phyloP scores from a whole-genome alignment of 305 asterid genomes.

The Rubia peregrina region DNA sequence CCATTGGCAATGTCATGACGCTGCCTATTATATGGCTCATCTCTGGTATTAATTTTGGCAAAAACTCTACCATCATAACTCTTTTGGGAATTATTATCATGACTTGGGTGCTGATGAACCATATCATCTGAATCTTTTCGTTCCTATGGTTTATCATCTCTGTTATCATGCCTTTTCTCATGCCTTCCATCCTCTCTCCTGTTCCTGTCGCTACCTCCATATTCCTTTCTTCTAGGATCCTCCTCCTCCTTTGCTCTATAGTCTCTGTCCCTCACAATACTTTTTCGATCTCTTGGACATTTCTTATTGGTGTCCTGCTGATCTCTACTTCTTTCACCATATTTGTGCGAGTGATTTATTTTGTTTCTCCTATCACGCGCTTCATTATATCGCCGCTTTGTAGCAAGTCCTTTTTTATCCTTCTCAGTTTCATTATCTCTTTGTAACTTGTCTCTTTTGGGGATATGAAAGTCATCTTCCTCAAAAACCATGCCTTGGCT shows the following conservation, averaged over 20 bases:
- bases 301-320: slow-evolving; percentile 25
- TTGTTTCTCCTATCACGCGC: slow-evolving; percentile 42
- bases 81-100: slow-evolving; percentile 28
- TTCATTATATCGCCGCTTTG: slow-evolving; percentile 25
- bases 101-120: slow-evolving; percentile 28
- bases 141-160: slow-evolving; percentile 24
- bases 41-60: neutral
- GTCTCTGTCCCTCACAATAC: slow-evolving; percentile 44
- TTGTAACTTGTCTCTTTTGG: slow-evolving; percentile 41
- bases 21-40: slow-evolving; percentile 17
- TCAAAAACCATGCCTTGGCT: slow-evolving; percentile 96
- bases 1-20: slow-evolving; percentile 11
- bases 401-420: slow-evolving; percentile 27
- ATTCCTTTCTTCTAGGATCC: slow-evolving; percentile 30
- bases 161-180: slow-evolving; percentile 21
- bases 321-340: slow-evolving; percentile 31
- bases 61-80: slow-evolving; percentile 24
- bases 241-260: slow-evolving; percentile 27
- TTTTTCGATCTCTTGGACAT: slow-evolving; percentile 25
- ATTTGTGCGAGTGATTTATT: slow-evolving; percentile 28
- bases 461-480: slow-evolving; percentile 54
- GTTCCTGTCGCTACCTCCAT: slow-evolving; percentile 21
- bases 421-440: slow-evolving; percentile 38
- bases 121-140: slow-evolving; percentile 26
- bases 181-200: slow-evolving; percentile 35